Percentiles rank a stretch among this genome's conserved stretches.
Conservation (phyloP, 2,329 filamentous ascomycete species). For the Fusarium kyushuense region DNA sequence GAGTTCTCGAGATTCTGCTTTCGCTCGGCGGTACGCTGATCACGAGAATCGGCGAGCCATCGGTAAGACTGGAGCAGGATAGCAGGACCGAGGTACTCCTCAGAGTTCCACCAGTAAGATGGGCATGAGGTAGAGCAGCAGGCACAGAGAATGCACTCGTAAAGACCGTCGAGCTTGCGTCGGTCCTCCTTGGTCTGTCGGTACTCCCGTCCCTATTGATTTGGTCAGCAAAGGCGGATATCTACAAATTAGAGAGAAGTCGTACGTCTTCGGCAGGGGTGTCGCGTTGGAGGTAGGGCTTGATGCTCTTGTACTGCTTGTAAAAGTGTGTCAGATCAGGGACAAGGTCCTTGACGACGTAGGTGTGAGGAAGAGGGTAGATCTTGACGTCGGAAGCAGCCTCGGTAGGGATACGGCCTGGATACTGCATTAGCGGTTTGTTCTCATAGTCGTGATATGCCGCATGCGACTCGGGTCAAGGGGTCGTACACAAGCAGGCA, state of each 20-base stretch:
- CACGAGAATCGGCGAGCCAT: slow-evolving; percentile 95
- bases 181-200: slow-evolving; percentile 92
- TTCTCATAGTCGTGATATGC: slow-evolving; percentile 38
- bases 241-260: slow-evolving; percentile 4
- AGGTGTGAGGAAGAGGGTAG: slow-evolving; percentile 98
- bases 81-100: slow-evolving; percentile 97
- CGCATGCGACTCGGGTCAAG: slow-evolving; percentile 41
- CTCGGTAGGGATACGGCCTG: slow-evolving; percentile 94
- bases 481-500: slow-evolving; percentile 86
- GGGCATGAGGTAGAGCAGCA: slow-evolving; percentile 99
- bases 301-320: slow-evolving; percentile 99
- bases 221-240: slow-evolving; percentile 17
- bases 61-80: slow-evolving; percentile 98
- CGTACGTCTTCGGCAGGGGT: slow-evolving; percentile 83
- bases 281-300: slow-evolving; percentile 95
- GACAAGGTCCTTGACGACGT: slow-evolving; percentile 98
- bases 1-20: slow-evolving; percentile 95
- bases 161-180: slow-evolving; percentile 96
- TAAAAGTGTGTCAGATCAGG: slow-evolving; percentile 99
- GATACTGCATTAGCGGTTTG: slow-evolving; percentile 30
- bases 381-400: slow-evolving; percentile 86
- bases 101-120: slow-evolving; percentile 99
- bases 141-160: slow-evolving; percentile 99
- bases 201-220: slow-evolving; percentile 83
- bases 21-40: slow-evolving; percentile 88